Evolutionary conservation across 2,329 filamentous ascomycete species (phyloP), one percentile per base, ranked within the genome.

Genomic region (Keithomyces neogunnii): DNA sequence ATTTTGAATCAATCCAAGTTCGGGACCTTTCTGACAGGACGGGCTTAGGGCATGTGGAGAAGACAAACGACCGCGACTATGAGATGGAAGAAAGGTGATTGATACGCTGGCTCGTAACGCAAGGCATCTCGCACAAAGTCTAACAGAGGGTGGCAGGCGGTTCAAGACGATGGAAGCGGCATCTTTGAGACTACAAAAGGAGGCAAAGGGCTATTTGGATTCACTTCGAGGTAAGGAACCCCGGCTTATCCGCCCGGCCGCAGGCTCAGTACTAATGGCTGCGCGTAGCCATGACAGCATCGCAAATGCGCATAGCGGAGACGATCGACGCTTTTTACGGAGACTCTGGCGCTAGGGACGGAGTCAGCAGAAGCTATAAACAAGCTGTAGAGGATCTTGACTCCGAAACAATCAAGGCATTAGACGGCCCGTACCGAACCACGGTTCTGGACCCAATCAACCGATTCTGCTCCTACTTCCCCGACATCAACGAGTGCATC

Each of bases 291-390:
- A 99, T 99, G 93, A 99, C 93, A 13, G 92, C 93, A 49, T 96
- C 91, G 50, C 93, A 99, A 73, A 97, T 99, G 92, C 86, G 92
- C 65, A 97, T 99, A 69, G 93, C 93, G 58, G 93, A 99, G 71
- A 99, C 93, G 26, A 99, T 99, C 70, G 93, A 99, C 72, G 93
- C 93, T 40, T 99, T 99, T 71, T 99, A 99, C 73, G 93, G 93
- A 51, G 93, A 99, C 66, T 86, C 91, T 1, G 95, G 95, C 48
- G 90, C 93, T 48, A 89, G 85, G 63, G 95, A 99, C 67, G 93
- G 93, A 51, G 93, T 99, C 53, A 95, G 88, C 70, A 82, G 92
- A 66, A 95, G 89, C 67, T 99, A 99, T 75, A 99, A 97, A 72
- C 91, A 97, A 69, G 93, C 93, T 7, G 95, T 99, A 26, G 93